phyloP scores from a whole-genome alignment of 352 stramenopile species.

The Phytophthora constricta region DNA sequence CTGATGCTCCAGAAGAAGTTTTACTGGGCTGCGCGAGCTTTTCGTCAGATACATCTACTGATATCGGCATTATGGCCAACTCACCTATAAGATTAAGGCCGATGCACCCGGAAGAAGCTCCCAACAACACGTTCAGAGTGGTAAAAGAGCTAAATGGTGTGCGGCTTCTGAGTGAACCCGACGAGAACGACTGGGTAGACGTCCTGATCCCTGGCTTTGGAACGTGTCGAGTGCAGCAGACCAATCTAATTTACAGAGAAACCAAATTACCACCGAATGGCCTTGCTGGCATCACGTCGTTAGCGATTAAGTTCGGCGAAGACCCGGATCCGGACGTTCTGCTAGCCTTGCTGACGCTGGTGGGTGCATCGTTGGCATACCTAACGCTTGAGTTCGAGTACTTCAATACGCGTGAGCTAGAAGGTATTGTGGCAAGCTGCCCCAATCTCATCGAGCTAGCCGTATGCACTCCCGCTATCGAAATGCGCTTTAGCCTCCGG shows the following conservation, averaged over 20 bases:
- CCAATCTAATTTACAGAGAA: conserved; percentile 11
- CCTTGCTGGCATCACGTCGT: conserved; percentile 28
- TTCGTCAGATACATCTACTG: conserved; percentile 7
- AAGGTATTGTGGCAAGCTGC: conserved; percentile 31
- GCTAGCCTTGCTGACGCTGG: conserved; percentile 27
- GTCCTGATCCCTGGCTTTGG: conserved; percentile 32
- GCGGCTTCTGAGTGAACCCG: conserved; percentile 3
- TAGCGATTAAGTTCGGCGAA: conserved; percentile 28
- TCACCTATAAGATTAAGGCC: conserved; percentile 14
- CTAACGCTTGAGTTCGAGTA: conserved; percentile 24
- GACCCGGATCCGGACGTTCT: conserved; percentile 24
- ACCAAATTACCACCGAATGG: conserved; percentile 18
- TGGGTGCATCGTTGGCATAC: conserved; percentile 29
- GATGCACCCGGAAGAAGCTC: conserved; percentile 16
- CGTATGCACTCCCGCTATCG: conserved; percentile 25
- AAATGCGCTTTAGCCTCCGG: conserved; percentile 26
- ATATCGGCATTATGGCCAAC: conserved; percentile 23
- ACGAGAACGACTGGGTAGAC: conserved; percentile 6
- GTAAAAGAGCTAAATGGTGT: conserved; percentile 23
- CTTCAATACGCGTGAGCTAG: conserved; percentile 23
- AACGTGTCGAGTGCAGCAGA: conserved; percentile 22
- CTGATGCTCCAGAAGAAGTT: conserved; percentile 27
- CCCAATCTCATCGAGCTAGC: conserved; percentile 30
- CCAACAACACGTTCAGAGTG: conserved; percentile 12
- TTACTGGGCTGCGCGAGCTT: conserved; percentile 8